These are phyloP conservation scores for Xerocomus brunneocitrinus DNA, from an alignment of 768 basidiomycete species.

Conservation along the genomic window DNA sequence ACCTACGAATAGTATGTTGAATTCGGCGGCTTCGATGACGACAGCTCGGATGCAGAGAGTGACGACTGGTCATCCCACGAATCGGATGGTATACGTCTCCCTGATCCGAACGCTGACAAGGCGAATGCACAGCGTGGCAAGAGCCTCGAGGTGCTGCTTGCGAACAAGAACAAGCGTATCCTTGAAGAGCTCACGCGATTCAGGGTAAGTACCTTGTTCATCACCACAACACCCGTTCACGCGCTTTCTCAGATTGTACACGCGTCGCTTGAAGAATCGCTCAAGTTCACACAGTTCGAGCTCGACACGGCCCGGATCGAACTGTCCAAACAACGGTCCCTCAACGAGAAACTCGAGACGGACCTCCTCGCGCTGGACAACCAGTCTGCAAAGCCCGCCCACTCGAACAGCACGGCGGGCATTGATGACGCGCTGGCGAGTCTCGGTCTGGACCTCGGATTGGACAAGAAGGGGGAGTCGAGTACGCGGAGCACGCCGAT, in stretches of 20 bases:
- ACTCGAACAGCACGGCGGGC: slow-evolving; percentile 24
- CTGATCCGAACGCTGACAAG: slow-evolving; percentile 87
- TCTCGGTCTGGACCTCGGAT: slow-evolving; percentile 55
- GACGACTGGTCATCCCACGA: slow-evolving; percentile 40
- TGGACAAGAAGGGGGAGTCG: slow-evolving; percentile 19
- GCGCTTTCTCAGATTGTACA: slow-evolving; percentile 62
- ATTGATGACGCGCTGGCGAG: slow-evolving; percentile 60
- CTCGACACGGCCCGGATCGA: slow-evolving; percentile 58
- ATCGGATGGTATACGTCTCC: slow-evolving; percentile 59
- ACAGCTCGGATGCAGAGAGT: slow-evolving; percentile 52
- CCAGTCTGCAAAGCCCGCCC: slow-evolving; percentile 20
- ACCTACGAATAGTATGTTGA: slow-evolving; percentile 74
- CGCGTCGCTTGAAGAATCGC: slow-evolving; percentile 70
- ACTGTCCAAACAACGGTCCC: slow-evolving; percentile 66
- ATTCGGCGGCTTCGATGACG: slow-evolving; percentile 79
- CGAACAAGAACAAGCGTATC: slow-evolving; percentile 89
- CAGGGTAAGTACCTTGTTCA: slow-evolving; percentile 45
- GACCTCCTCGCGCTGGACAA: slow-evolving; percentile 83
- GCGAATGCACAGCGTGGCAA: slow-evolving; percentile 70
- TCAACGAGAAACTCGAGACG: slow-evolving; percentile 90
- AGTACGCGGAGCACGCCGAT: slow-evolving; percentile 55
- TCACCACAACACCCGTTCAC: background rate
- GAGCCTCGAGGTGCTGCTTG: slow-evolving; percentile 86
- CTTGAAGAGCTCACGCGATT: slow-evolving; percentile 91
- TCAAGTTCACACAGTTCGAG: slow-evolving; percentile 53